A percentile compares a stretch with the other conserved stretches of the same genome.
These are phyloP conservation scores for Penicillium occitanis DNA, from an alignment of 2,329 filamentous ascomycete genomes.

Conservation along the genomic window DNA sequence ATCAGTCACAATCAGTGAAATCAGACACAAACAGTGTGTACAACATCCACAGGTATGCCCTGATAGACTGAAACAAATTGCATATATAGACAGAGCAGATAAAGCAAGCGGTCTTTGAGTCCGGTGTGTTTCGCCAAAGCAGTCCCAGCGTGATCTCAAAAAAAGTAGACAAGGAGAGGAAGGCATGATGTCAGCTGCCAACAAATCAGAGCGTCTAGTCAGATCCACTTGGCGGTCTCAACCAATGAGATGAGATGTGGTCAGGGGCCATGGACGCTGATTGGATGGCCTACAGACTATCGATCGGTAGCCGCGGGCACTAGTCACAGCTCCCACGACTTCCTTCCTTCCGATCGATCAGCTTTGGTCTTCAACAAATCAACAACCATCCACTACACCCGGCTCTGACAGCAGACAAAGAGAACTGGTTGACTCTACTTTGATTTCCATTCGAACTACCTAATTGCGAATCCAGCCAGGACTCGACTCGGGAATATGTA, in stretches of 20 bases:
- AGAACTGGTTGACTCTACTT: not conserved
- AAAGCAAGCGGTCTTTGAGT: not conserved
- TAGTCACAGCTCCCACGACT: constrained; percentile 3
- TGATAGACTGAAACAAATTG: not conserved
- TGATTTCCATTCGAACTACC: constrained; percentile 11
- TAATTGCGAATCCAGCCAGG: constrained; percentile 8
- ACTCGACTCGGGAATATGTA: constrained; percentile 11
- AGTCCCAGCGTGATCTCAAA: constrained; percentile 4
- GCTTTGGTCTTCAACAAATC: not conserved
- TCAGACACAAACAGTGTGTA: not conserved
- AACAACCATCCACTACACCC: not conserved
- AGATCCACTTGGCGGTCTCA: not conserved
- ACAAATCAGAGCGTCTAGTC: not conserved
- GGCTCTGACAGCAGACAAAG: not conserved
- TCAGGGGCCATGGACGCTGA: not conserved
- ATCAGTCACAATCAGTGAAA: not conserved
- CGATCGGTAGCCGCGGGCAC: not conserved
- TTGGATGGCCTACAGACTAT: not conserved
- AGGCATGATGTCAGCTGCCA: constrained; percentile 13
- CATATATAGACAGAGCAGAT: not conserved
- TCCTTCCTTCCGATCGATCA: not conserved
- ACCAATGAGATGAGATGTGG: not conserved
- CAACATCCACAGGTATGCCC: not conserved
- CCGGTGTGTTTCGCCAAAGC: not conserved
- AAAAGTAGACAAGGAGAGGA: constrained; percentile 9